Evolutionary conservation across 805 yeast species (phyloP), one percentile per base, ranked within the genome.

Genomic region (Starmerella kuoi): DNA sequence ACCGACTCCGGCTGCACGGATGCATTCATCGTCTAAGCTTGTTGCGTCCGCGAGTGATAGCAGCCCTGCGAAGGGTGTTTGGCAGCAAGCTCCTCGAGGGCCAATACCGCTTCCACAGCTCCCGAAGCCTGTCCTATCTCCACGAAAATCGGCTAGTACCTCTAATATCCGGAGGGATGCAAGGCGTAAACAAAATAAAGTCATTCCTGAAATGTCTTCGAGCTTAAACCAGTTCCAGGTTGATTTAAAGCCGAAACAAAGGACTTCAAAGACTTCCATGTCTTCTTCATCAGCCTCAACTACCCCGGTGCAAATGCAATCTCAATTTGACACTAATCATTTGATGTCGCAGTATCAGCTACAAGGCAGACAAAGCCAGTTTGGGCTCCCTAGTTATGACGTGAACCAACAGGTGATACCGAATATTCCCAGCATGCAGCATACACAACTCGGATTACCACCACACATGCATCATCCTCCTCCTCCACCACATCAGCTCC

Each of bases 1-100:
- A 21, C 61, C 60, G 2, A 58, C 61, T 2, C 61, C 61, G 12
- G 59, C 59, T 15, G 53, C 52, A 28, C 51, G 60, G 15, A 37
- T 45, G 41, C 50, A 46, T 26, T 54, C 59, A 7, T 35, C 44
- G 11, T 45, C 59, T 5, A 51, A 49, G 31, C 52, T 57, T 9
- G 60, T 58, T 7, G 45, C 58, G n/a, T 55, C 41, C 15, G 60
- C 61, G 3, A 53, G 55, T 25, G 58, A 54, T 33, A 45, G 52
- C 24, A 48, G 57, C 25, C 61, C 61, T 2, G 61, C 61, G 22
- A 54, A 55, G 49, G 61, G 61, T 3, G 45, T 56, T 34, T 58
- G 50, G 50, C 43, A 40, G 33, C 50, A 47, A 27, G 37, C 27
- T 6, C 26, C 25, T 8, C 39, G 35, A 23, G 23, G 39, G 15